Evolutionary conservation across 73 alveolate species (phyloP), one percentile per base, ranked within the genome.

Genomic region (Paramecium octaurelia): DNA sequence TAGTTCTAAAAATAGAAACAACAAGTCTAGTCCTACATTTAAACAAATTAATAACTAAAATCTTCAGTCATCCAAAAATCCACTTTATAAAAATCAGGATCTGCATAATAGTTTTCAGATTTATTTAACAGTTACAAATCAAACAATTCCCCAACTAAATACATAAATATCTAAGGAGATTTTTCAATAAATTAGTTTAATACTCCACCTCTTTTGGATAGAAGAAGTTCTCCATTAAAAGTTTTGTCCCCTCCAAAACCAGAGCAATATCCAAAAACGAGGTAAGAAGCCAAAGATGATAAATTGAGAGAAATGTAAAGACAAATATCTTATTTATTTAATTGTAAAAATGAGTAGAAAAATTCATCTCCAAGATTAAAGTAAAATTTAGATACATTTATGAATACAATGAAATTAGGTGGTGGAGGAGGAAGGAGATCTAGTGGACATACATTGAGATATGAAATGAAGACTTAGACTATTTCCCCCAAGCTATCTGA

Each of bases 211-310:
- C 46, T 64, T 27, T 16, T 64, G 8, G 84, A 64, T 31, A 64
- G 84, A 64, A 64, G 84, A 64, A 64, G 20, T 64, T 64, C 84
- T 31, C 84, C 84, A 12, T 64, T 64, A 34, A 64, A 64, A 27
- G 46, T 64, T 31, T 31, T 64, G 9, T 64, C 84, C 31, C 84
- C 84, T 27, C 84, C 84, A 64, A 64, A 64, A 64, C 84, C 84
- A 31, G 84, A 64, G 12, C 31, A 64, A 64, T 64, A 64, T 24
- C 84, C 84, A 64, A 64, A 64, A 24, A 31, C 84, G 3, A 64
- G 31, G 27, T 31, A 31, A 31, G 84, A 64, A 34, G 24, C 24
- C 9, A 64, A 27, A 34, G 84, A 64, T 3, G 84, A 64, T 64
- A 64, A 64, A 64, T 64, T 64, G 31, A 64, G 21, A 64, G 84